Conservation (phyloP, 2,329 filamentous ascomycete genomes). For the Sporothrix protearum region DNA sequence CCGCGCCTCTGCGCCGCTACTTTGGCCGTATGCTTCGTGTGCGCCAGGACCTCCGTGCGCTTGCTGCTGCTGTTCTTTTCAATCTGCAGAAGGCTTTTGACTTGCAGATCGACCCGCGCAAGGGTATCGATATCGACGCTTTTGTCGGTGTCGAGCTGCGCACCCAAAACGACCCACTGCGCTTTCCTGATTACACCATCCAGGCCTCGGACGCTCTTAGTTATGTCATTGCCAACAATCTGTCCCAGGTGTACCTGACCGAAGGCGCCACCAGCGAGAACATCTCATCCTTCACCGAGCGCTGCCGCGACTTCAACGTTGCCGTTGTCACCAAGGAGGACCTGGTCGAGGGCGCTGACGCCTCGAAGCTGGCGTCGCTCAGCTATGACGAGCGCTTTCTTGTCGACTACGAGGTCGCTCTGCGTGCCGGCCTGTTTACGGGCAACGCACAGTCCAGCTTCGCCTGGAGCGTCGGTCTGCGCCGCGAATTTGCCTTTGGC, state of each 20-base stretch:
- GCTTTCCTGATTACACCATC: slow-evolving; percentile 33
- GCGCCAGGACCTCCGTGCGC: slow-evolving; percentile 35
- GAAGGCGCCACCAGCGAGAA: slow-evolving; percentile 40
- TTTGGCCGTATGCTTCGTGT: slow-evolving; percentile 42
- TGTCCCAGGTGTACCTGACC: slow-evolving; percentile 42
- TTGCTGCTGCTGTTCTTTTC: slow-evolving; percentile 38
- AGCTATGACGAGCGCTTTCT: slow-evolving; percentile 49
- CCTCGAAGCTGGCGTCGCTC: slow-evolving; percentile 36
- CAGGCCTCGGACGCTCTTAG: slow-evolving; percentile 37
- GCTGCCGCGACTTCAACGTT: slow-evolving; percentile 38
- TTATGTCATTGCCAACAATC: slow-evolving; percentile 32
- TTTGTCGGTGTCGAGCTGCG: slow-evolving; percentile 39
- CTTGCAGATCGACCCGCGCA: slow-evolving; percentile 32
- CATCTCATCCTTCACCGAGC: slow-evolving; percentile 37
- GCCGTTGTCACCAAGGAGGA: slow-evolving; percentile 44
- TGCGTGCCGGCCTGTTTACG: slow-evolving; percentile 42
- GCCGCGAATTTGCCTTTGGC: slow-evolving; percentile 36
- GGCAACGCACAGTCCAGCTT: slow-evolving; percentile 46
- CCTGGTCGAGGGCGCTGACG: slow-evolving; percentile 40
- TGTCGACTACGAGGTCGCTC: slow-evolving; percentile 50
- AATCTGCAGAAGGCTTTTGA: slow-evolving; percentile 29
- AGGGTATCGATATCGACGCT: slow-evolving; percentile 28
- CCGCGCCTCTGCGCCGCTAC: slow-evolving; percentile 33
- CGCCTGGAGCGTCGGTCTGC: slow-evolving; percentile 46
- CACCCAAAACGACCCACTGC: slow-evolving; percentile 35